These are phyloP conservation scores for Aspergillus sp. DNA, from an alignment of 2,329 filamentous ascomycete species.

Conservation along the genomic window DNA sequence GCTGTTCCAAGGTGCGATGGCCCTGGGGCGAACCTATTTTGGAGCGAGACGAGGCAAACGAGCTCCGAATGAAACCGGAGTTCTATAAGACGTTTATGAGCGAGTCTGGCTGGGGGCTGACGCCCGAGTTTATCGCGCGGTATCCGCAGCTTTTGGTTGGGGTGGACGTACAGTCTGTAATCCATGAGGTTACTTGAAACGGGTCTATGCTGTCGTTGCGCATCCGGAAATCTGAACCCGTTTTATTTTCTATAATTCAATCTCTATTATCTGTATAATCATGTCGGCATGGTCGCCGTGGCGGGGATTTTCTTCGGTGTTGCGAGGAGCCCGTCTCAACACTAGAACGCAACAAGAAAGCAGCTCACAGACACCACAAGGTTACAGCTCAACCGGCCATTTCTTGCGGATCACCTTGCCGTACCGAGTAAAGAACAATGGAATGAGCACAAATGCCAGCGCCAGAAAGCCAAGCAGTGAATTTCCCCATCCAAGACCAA, in stretches of 20 bases:
- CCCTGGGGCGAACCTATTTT: neutral
- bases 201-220: neutral
- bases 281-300: neutral
- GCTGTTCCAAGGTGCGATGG: neutral
- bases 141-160: neutral
- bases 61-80: neutral
- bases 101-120: neutral
- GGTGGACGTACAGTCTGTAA: neutral
- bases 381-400: neutral
- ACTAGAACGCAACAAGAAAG: neutral
- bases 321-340: neutral
- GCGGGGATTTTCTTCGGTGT: neutral
- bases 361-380: neutral
- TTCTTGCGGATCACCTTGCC: conserved; percentile 2
- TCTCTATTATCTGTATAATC: neutral
- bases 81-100: neutral
- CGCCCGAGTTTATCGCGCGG: neutral
- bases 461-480: conserved; percentile 56
- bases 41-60: neutral
- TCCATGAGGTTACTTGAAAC: neutral
- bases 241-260: neutral
- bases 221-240: neutral
- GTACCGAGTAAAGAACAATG: conserved; percentile 30
- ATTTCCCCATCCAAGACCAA: conserved; percentile 52
- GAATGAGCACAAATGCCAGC: conserved; percentile 47